Evolutionary conservation across 78 protist species (phyloP), one percentile per base, ranked within the genome.

Genomic region (Blattamonas nauphoetae): DNA sequence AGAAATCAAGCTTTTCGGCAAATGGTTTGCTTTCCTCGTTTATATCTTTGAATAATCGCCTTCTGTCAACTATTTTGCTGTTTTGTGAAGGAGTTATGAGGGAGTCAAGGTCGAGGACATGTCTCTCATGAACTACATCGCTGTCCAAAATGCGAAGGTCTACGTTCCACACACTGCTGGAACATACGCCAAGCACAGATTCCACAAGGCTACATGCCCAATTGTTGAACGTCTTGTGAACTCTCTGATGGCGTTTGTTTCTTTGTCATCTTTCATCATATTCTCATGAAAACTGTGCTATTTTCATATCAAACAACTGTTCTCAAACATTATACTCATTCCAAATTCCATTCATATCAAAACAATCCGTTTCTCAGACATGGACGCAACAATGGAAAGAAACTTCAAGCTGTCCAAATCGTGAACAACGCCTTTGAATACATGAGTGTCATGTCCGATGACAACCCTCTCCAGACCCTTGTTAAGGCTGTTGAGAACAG

Each of bases 381-480:
- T 89, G 99, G 99, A 42, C 95, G 99, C 83, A 97, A 98, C 97
- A 97, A 95, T 96, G 99, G 99, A 89, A 99, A 99, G 97, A 99
- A 99, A 96, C 45, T 97, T 85, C 91, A 94, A 97, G 98, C 99
- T 38, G 91, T 95, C 85, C 96, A 98, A 85, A 96, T 98, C 91
- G 94, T 99, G 92, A 93, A 96, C 91, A 97, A 98, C 92, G 88
- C 97, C 71, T 97, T 99, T 91, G 99, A 99, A 83, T 92, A 97
- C 93, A 95, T 99, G 95, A 92, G 94, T 96, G 95, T 99, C 42
- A 44, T 96, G 87, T 95, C 99, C 55, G 98, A 95, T 83, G 86
- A 92, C 89, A 97, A 97, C 98, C 99, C 99, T 44, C 44, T 97
- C 88, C 95, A 93, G 91, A 42, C 44, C 79, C 85, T 94, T 33